Conservation (phyloP, 306 rosid species). For the Delonix regia region DNA sequence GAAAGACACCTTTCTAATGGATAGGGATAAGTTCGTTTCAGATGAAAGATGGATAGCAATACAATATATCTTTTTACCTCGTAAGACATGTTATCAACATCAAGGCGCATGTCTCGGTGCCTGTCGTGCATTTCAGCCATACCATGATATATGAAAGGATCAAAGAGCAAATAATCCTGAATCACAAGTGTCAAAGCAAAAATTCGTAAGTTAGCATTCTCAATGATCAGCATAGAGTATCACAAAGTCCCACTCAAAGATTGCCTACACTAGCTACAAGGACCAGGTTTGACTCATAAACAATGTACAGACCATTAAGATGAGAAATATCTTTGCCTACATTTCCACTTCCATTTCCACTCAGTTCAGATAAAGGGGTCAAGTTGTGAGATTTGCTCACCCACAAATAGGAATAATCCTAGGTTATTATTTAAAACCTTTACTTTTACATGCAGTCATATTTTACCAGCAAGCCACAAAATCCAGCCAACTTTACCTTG, state of each 20-base stretch:
- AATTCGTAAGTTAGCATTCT: conserved; percentile 16
- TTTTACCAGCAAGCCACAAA: background rate
- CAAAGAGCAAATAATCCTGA: conserved; percentile 83
- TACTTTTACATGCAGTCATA: background rate
- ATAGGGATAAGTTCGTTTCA: conserved; percentile 12
- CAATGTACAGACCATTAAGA: background rate
- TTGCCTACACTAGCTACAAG: conserved; percentile 27
- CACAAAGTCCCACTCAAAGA: background rate
- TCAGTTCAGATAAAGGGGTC: background rate
- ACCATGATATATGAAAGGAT: conserved; percentile 75
- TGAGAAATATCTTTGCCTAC: background rate
- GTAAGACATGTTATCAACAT: conserved; percentile 92
- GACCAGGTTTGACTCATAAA: background rate
- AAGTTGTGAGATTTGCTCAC: background rate
- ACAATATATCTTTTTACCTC: conserved; percentile 62
- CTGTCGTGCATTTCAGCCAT: conserved; percentile 88
- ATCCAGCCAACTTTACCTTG: background rate
- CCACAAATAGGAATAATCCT: background rate
- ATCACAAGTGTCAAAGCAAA: conserved; percentile 36
- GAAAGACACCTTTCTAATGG: conserved; percentile 29
- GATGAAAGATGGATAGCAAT: conserved; percentile 5
- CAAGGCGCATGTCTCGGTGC: conserved; percentile 96
- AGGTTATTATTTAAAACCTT: background rate
- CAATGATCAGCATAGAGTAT: conserved; percentile 13
- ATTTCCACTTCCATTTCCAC: conserved; percentile 5